Evolutionary conservation across 768 basidiomycete genomes (phyloP), one percentile per base, ranked within the genome.

Genomic region (Phlebiopsis flavidoalba): DNA sequence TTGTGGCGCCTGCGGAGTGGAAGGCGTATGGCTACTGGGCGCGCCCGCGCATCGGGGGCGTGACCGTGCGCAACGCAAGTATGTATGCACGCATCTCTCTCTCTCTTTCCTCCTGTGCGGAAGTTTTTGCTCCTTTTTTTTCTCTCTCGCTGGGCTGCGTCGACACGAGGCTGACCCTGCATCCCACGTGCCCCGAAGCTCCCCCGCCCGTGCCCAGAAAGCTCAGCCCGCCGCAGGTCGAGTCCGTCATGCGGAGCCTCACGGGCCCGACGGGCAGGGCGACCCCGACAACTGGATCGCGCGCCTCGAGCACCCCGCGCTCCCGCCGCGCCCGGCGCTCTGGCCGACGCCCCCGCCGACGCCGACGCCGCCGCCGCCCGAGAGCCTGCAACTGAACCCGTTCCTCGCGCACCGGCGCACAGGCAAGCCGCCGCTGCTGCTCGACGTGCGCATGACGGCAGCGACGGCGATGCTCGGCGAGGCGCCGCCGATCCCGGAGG

Each of bases 11-110:
- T 1, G 64, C 69, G 5, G 83, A 82, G 43, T 86, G 82, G 82
- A 80, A 81, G 64, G 77, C 77, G 43, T 84, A 80, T 67, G 83
- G 80, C 0, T 79, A 81, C 57, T 84, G 79, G 73, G 80, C 83
- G 6, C 76, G 77, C 36, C 84, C 83, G 11, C 64, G 63, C 17
- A 62, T 82, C 8, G 76, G 77, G 49, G 70, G 70, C 35, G 70
- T 79, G 3, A 62, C 70, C 22, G 77, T 79, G 7, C 64, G 67
- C 56, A 83, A 83, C 66, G 76, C 81, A 76, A 71, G 83, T 77
- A 43, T 43, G 51, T 26, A 64, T 67, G n/a, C n/a, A n/a, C n/a
- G n/a, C n/a, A n/a, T 11, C 19, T 35, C 33, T 14, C 52, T 19
- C n/a, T 1, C 22, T 19, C 8, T 51, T n/a, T 31, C 10, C 21